Percentiles rank a stretch among this genome's conserved stretches.
These are phyloP conservation scores for Caulochytrium protostelioides DNA, from an alignment of 371 early-diverging fungal species.

Conservation along the genomic window DNA sequence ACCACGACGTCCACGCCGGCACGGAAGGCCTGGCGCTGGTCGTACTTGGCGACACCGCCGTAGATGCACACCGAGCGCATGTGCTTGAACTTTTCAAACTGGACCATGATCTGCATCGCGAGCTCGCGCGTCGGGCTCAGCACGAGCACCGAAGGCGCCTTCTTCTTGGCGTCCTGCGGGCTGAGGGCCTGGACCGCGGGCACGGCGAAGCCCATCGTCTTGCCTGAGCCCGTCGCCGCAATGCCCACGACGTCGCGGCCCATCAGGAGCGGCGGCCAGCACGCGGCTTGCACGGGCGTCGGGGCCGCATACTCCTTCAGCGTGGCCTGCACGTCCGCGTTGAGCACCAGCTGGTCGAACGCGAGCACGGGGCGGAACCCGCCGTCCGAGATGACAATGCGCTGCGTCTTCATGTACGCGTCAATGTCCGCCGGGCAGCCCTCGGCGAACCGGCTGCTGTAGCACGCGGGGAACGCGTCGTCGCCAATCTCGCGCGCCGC, in stretches of 20 bases:
- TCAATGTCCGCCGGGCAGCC: too few relatives aligned
- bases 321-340: conserved; percentile 8
- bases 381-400: too few relatives aligned
- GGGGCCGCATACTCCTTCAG: conserved; percentile 16
- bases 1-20: conserved; percentile 78
- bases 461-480: too few relatives aligned
- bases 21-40: conserved; percentile 37
- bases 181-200: conserved; percentile 27
- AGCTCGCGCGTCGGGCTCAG: conserved; percentile 90
- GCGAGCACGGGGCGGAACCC: conserved; percentile 30
- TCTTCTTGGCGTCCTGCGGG: conserved; percentile 3
- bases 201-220: conserved; percentile 81
- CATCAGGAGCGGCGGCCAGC: conserved; percentile 34
- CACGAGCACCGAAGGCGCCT: conserved; percentile 48
- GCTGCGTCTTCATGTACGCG: too few relatives aligned
- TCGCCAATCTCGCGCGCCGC: too few relatives aligned
- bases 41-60: conserved; percentile 36
- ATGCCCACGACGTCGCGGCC: conserved; percentile 45
- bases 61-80: conserved; percentile 10
- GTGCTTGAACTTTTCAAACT: conserved; percentile 12
- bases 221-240: conserved; percentile 53
- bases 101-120: conserved; percentile 72
- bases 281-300: conserved; percentile 38
- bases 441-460: too few relatives aligned
- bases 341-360: too few relatives aligned